These are phyloP conservation scores for Sanguinoderma infundibulare DNA, from an alignment of 1,284 basidiomycete species.

Conservation along the genomic window DNA sequence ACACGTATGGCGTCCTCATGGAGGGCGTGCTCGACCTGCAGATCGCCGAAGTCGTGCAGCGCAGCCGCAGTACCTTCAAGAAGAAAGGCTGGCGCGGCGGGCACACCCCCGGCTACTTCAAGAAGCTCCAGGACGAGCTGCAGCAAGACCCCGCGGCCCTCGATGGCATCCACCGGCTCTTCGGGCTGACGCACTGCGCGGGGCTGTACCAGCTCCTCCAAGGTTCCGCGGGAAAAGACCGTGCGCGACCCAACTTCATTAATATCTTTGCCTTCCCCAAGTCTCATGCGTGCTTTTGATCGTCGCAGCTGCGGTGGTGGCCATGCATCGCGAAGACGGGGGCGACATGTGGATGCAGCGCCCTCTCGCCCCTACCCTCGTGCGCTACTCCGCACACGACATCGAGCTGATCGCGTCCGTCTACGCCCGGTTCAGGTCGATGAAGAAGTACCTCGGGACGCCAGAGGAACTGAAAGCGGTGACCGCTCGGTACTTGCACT, in stretches of 20 bases:
- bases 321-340: slow-evolving; percentile 40
- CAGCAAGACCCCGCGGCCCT: not conserved
- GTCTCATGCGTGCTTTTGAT: not conserved
- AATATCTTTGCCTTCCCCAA: too few relatives aligned
- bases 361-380: slow-evolving; percentile 39
- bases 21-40: slow-evolving; percentile 46
- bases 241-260: not conserved
- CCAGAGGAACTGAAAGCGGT: slow-evolving; percentile 28
- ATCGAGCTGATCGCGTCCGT: slow-evolving; percentile 44
- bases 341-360: slow-evolving; percentile 41
- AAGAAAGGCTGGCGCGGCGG: slow-evolving; percentile 30
- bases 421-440: slow-evolving; percentile 38
- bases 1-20: slow-evolving; percentile 36
- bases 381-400: slow-evolving; percentile 47
- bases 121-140: slow-evolving; percentile 12
- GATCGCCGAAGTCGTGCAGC: slow-evolving; percentile 37
- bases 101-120: slow-evolving; percentile 33
- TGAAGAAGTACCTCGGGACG: slow-evolving; percentile 19
- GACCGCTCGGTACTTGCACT: slow-evolving; percentile 9
- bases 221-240: not conserved
- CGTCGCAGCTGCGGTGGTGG: slow-evolving; percentile 39
- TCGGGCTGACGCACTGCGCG: slow-evolving; percentile 5
- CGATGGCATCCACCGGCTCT: slow-evolving; percentile 10
- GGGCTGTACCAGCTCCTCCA: not conserved
- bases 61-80: slow-evolving; percentile 35